phyloP scores from a whole-genome alignment of 75 land plant species.

The Cunninghamia lanceolata region DNA sequence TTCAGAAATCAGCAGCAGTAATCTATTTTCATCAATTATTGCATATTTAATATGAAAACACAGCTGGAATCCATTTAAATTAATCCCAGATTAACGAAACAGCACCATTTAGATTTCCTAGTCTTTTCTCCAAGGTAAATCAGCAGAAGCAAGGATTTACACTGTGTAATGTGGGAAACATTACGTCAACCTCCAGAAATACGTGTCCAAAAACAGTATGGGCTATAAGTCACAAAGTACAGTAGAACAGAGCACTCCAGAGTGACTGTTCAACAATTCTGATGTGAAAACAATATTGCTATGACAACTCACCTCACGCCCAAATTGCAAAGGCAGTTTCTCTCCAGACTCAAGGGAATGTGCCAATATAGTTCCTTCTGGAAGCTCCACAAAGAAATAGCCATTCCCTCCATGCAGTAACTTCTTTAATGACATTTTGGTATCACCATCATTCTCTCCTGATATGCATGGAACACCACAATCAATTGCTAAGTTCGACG shows the following conservation, averaged over 20 bases:
- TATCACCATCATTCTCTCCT: conserved; percentile 33
- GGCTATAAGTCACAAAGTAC: neutral
- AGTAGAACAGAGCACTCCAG: neutral
- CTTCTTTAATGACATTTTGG: conserved; percentile 42
- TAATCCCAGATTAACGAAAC: neutral
- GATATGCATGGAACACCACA: conserved; percentile 13
- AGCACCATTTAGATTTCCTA: neutral
- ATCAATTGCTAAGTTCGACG: neutral
- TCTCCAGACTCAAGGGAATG: conserved; percentile 71
- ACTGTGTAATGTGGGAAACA: neutral
- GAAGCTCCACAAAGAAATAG: conserved; percentile 87
- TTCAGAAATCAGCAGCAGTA: neutral
- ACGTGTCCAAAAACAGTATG: neutral
- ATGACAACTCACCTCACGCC: conserved; percentile 77
- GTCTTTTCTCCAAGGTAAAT: neutral
- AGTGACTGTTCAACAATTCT: neutral
- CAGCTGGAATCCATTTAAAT: neutral
- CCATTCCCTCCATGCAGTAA: conserved; percentile 37
- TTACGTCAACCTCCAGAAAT: neutral
- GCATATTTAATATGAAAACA: neutral
- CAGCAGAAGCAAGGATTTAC: neutral
- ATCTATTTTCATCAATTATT: neutral
- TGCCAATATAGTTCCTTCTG: conserved; percentile 66
- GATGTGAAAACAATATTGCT: neutral
- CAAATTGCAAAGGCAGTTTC: conserved; percentile 90